Base-by-base conservation (phyloP, 805 yeast genomes). In the Cyberlindnera meyerae region DNA sequence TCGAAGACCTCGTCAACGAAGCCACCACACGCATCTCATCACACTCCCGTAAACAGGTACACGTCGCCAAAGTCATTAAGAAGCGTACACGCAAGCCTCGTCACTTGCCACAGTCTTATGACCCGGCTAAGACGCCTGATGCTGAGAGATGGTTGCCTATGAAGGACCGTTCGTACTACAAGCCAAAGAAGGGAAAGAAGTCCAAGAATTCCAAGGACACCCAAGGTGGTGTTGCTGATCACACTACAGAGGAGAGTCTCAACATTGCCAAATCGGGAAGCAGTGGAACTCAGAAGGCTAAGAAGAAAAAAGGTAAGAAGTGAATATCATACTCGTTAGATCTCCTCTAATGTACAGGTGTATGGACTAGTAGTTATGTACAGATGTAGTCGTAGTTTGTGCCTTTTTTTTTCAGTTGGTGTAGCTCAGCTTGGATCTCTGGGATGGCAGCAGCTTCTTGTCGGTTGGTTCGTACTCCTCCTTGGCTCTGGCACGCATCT, bases 101-200 rank as follows among this genome's bases (percentile, higher is more conserved):
- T 35, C 63, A 58, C 42, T 47, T 61, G 13, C 69, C 73, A n/a
- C 59, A 58, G 40, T 48, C 49, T 48, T 74, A 44, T 61, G 79
- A 64, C 33, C 55, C 60, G 33, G 53, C 45, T 5, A 59, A 54
- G 40, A 42, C 43, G 16, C 65, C 74, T 4, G 82, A 81, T 49
- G 72, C 75, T 13, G 97, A 89, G 60, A 80, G 97, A 63, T 89
- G 97, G 97, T 60, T 90, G 34, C 95, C 96, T 16, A 51, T 83
- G 70, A 82, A 79, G 55, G 94, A 89, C 55, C 76, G 97, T 58
- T 73, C 88, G 6, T 76, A 79, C 50, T 88, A 82, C 63, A 85
- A 77, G 59, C 85, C 94, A 11, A 82, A 84, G 55, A 79, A 77
- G 65, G 75, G 79, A 46, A 64, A 65, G 46, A 44, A 55, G 36